A percentile compares a stretch with the other conserved stretches of the same genome.
Conservation (phyloP, 1,284 basidiomycete species). For the Ceratobasidium sp. region DNA sequence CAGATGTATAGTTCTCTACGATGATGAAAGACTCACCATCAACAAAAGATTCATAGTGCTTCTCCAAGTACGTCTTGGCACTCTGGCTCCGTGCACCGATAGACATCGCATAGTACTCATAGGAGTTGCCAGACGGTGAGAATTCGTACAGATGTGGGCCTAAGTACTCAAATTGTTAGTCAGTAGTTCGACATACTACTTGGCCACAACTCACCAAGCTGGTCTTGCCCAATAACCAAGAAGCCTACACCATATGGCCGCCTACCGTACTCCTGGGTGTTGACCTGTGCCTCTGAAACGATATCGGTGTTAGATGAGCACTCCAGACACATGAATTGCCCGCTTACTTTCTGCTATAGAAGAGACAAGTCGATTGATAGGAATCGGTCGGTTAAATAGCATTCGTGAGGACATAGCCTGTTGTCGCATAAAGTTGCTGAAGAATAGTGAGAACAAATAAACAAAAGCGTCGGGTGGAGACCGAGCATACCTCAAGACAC, state of each 20-base stretch:
- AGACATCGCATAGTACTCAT: conserved; percentile 98
- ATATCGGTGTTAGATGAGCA: conserved; percentile 10
- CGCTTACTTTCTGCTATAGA: conserved; percentile 92
- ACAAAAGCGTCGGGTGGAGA: background rate
- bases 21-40: conserved; percentile 68
- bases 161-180: conserved; percentile 53
- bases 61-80: conserved; percentile 98
- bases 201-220: conserved; percentile 50
- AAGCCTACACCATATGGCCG: conserved; percentile 99
- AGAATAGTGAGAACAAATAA: conserved; percentile 7
- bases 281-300: conserved; percentile 90
- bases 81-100: conserved; percentile 98
- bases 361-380: conserved; percentile 91
- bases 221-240: conserved; percentile 95
- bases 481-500: conserved; percentile 82
- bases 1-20: background rate
- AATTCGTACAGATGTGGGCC: conserved; percentile 99
- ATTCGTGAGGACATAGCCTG: conserved; percentile 96
- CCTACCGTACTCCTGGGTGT: conserved; percentile 98
- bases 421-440: conserved; percentile 98
- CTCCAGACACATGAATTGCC: conserved; percentile 33
- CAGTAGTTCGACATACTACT: background rate
- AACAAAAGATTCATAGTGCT: conserved; percentile 87
- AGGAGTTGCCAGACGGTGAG: conserved; percentile 95
- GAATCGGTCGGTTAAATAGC: conserved; percentile 94